Conservation (phyloP, 1,139 yeast species). For the Suhomyces coccinellae region DNA sequence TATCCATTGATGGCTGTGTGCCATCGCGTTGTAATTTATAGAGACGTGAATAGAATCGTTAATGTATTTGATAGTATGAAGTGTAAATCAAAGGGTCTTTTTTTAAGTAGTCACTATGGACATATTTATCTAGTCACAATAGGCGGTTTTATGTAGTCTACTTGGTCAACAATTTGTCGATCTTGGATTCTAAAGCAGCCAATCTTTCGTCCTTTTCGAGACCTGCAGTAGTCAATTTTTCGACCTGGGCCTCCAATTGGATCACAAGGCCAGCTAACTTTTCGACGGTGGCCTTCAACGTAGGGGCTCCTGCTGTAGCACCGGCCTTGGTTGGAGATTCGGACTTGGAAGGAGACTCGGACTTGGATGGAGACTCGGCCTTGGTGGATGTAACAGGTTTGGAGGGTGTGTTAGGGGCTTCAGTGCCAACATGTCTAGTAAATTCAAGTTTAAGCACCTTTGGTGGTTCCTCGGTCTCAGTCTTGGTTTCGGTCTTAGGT, state of each 20-base stretch:
- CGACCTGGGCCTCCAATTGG: conserved; percentile 55
- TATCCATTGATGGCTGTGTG: conserved; percentile 16
- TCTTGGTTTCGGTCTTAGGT: conserved; percentile 15
- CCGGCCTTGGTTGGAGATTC: conserved; percentile 24
- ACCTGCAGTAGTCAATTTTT: conserved; percentile 52
- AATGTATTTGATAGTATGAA: no score
- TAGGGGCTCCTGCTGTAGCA: conserved; percentile 47
- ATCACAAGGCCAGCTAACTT: conserved; percentile 57
- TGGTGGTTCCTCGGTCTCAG: conserved; percentile 17
- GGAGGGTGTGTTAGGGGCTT: neutral
- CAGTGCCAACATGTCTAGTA: neutral
- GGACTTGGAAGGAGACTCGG: conserved; percentile 15
- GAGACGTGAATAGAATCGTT: no score
- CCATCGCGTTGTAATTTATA: no score
- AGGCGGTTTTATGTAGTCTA: neutral
- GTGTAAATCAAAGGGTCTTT: no score
- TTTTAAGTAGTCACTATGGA: no score
- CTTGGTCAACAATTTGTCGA: conserved; percentile 37
- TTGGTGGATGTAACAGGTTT: conserved; percentile 6
- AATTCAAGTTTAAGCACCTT: conserved; percentile 15
- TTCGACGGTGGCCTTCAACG: conserved; percentile 70
- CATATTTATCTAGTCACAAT: neutral
- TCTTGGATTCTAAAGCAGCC: conserved; percentile 41
- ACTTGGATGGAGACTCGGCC: conserved; percentile 9
- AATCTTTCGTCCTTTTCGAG: conserved; percentile 64